Evolutionary conservation across 78 protist species (phyloP), one percentile per base, ranked within the genome.

Genomic region (Dictyostelium purpureum): DNA sequence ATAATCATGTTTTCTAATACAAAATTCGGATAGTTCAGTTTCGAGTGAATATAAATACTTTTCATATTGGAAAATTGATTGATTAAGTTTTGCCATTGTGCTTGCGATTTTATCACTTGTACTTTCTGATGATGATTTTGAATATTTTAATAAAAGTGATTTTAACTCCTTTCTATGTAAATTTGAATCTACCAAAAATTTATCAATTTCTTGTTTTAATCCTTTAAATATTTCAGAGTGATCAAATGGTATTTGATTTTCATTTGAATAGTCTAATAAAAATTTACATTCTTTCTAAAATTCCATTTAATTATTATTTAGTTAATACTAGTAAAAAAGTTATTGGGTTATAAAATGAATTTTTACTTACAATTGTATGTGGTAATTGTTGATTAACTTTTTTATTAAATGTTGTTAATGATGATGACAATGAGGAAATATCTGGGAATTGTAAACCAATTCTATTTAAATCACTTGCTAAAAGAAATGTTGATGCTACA

Each of bases 201-300:
- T 85, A 33, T 85, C 92, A 18, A 85, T 67, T 16, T 85, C 92
- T 59, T 56, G 76, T 73, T 85, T 85, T 31, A 85, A 33, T 45
- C 56, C 61, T 61, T 85, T 85, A 47, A 85, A 85, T n/a, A 66
- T 73, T 43, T 85, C 92, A 26, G 92, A 71, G n/a, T 85, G 92
- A 73, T 85, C 82, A 45, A 73, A 57, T 45, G 75, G 35, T 21
- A 85, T 79, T 10, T 61, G 74, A 61, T 85, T 85, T 24, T 85
- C 92, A 19, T 26, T 16, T 73, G 92, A 31, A 67, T 26, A 67
- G 28, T 85, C 92, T 45, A 85, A 73, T 43, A 85, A 35, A 42
- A 85, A 28, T 61, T 74, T 85, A 61, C 92, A 73, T 10, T 85
- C 92, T 61, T 63, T 70, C 82, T 73, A 21, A 31, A 24, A 14